Evolutionary conservation across 2,329 filamentous ascomycete species (phyloP), one percentile per base, ranked within the genome.

Genomic region (Pyrenochaeta sp.): DNA sequence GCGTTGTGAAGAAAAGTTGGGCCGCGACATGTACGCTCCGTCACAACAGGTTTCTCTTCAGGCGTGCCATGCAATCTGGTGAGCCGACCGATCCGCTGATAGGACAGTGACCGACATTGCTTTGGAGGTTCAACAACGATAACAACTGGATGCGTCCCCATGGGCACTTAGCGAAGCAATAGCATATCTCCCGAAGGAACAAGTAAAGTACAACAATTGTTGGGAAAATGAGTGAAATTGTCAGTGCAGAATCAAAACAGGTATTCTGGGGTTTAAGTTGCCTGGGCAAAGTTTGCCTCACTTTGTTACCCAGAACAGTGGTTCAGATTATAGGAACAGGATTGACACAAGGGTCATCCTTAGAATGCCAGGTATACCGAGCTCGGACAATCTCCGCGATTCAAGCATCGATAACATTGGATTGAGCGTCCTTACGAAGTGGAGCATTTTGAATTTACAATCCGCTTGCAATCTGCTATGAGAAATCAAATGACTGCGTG

Each of bases 1-100:
- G 59, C 23, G 15, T 59, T 58, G 15, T 61, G 55, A 31, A 59
- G 45, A 39, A 51, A 45, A 12, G 57, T 52, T 18, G 57, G 45
- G 12, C 60, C 60, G 33, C 42, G 44, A 30, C 60, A 63, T 31
- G 37, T 45, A 4, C 47, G 43, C 35, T 45, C 41, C 27, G 45
- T 20, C 7, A 33, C 35, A 21, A 44, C 31, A 3, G 44, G 14
- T 15, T 43, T 20, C 11, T 21, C 17, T 17, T 7, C 21, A 18
- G 33, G 23, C 29, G 9, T 17, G 17, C 20, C n/a, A n/a, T 29
- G 33, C 4, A 32, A 6, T 20, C 41, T 39, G 11, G 56, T n/a
- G 9, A 59, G 29, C 15, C 37, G 49, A 5, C 51, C 49, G 21
- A 61, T 45, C 14, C 42, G 39, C 33, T 51, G 56, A 20, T 55